These are phyloP conservation scores for Gyromitra esculenta DNA, from an alignment of 2,329 filamentous ascomycete genomes.

Conservation along the genomic window DNA sequence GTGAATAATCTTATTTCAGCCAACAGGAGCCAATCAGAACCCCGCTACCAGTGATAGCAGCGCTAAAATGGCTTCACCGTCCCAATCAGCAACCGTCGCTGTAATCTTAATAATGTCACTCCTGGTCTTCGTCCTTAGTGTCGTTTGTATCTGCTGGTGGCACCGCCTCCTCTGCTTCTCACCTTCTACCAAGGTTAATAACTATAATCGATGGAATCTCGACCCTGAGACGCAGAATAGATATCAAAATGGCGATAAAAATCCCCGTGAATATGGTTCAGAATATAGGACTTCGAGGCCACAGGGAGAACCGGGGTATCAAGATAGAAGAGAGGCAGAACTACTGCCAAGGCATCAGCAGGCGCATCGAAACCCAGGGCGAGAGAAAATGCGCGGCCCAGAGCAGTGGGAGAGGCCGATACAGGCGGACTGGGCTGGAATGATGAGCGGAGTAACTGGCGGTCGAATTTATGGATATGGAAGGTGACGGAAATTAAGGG, in stretches of 20 bases:
- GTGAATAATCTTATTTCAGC: too few relatives aligned
- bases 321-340: background rate
- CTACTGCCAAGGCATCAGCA: background rate
- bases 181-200: background rate
- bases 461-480: background rate
- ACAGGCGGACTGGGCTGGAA: background rate
- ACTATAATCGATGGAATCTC: conserved; percentile 8
- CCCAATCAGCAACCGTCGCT: conserved; percentile 1
- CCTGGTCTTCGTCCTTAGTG: background rate
- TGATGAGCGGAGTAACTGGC: background rate
- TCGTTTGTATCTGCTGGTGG: conserved; percentile 17
- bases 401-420: background rate
- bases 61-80: conserved; percentile 11
- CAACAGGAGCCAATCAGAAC: background rate
- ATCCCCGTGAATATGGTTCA: background rate
- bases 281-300: background rate
- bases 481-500: background rate
- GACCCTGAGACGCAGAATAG: background rate
- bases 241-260: background rate
- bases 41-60: background rate
- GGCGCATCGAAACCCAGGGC: background rate
- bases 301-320: background rate
- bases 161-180: conserved; percentile 28
- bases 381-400: background rate
- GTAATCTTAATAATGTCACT: conserved; percentile 19